Conservation (phyloP, 768 basidiomycete species). For the Hortiboletus campestris region DNA sequence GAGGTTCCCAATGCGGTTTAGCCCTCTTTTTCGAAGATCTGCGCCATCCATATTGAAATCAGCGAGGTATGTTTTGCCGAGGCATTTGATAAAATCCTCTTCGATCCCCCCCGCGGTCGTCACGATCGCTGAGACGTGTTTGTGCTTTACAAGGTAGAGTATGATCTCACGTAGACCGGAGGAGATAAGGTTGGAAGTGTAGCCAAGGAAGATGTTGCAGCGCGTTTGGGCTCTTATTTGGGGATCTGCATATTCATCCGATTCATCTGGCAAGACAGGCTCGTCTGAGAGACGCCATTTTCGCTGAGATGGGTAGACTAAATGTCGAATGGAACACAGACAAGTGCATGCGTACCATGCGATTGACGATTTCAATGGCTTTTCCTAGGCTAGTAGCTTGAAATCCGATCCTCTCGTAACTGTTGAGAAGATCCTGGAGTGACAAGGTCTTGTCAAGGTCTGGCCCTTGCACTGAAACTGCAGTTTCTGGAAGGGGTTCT, state of each 20-base stretch:
- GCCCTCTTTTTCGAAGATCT: constrained; percentile 79
- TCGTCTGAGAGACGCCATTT: constrained; percentile 90
- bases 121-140: constrained; percentile 84
- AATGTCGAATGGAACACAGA: not conserved
- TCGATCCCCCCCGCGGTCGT: constrained; percentile 99
- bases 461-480: constrained; percentile 80
- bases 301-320: constrained; percentile 46
- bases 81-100: constrained; percentile 98
- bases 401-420: constrained; percentile 92
- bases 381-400: constrained; percentile 92
- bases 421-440: constrained; percentile 66
- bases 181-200: constrained; percentile 98
- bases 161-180: constrained; percentile 95
- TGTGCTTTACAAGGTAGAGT: constrained; percentile 88
- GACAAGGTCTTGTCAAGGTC: constrained; percentile 72
- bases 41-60: constrained; percentile 93
- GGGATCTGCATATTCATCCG: constrained; percentile 59
- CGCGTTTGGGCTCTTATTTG: constrained; percentile 66
- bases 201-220: constrained; percentile 92
- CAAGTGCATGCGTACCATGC: constrained; percentile 62
- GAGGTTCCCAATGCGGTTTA: constrained; percentile 97
- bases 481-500: constrained; percentile 61
- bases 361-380: constrained; percentile 88
- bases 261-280: constrained; percentile 65
- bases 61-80: constrained; percentile 93